Evolutionary conservation across 139 green algal genomes (phyloP).

Genomic region (Chlorella sorokiniana): DNA sequence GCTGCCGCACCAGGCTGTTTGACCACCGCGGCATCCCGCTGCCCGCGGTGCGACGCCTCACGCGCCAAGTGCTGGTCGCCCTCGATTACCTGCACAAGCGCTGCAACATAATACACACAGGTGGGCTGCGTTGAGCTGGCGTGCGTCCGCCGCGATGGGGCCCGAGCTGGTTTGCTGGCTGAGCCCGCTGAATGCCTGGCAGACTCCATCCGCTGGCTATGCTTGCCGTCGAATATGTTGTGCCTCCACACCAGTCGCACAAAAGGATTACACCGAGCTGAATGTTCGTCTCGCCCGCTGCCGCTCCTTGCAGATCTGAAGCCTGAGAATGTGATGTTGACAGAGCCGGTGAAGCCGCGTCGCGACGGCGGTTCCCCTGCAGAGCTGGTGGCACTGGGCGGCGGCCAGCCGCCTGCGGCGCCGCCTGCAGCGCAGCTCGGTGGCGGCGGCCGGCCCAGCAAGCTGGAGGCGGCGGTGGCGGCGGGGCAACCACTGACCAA

Average conservation of each 20-base stretch:
- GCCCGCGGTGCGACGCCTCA: conserved; percentile 78
- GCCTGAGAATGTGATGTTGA: conserved; percentile 97
- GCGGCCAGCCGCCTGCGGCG: not conserved
- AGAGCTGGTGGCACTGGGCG: not conserved
- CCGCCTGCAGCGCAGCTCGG: not conserved
- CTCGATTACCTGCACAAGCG: conserved; percentile 93
- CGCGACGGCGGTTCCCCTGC: not conserved
- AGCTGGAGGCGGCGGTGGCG: conserved; percentile 34
- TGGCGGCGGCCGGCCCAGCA: conserved; percentile 28
- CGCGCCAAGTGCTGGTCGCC: conserved; percentile 85
- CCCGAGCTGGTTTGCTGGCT: not conserved
- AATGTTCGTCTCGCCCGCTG: not conserved
- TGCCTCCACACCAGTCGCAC: not conserved
- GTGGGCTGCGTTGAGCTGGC: not conserved
- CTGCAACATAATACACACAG: conserved; percentile 92
- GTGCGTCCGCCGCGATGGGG: not conserved
- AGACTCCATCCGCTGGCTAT: no score
- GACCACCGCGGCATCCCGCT: conserved; percentile 83
- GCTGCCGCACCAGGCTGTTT: conserved; percentile 24
- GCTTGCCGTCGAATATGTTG: not conserved
- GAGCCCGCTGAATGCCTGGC: no score
- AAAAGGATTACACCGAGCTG: not conserved
- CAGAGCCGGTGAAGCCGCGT: conserved; percentile 71
- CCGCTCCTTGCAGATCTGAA: conserved; percentile 90
- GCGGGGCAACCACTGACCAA: conserved; percentile 65